Conservation (phyloP, 2,329 filamentous ascomycete species). For the Bipolaris sorokiniana region DNA sequence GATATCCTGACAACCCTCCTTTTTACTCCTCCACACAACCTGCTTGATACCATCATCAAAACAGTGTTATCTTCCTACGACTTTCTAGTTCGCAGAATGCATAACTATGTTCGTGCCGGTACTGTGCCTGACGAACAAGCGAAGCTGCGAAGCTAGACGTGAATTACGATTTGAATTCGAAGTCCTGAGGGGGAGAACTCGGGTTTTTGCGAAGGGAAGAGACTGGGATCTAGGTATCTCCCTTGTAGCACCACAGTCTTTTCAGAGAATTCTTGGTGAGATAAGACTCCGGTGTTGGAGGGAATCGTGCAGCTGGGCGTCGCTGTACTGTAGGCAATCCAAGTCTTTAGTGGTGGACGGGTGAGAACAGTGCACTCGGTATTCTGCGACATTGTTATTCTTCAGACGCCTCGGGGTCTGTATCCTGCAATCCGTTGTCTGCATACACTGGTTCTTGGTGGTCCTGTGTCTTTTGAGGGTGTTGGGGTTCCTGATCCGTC, state of each 20-base stretch:
- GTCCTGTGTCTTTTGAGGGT: too few species aligned
- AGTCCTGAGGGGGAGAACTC: constrained; percentile 28
- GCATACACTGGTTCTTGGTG: too few species aligned
- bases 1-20: neutral
- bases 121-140: constrained; percentile 25
- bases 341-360: neutral
- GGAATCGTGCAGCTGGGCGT: neutral
- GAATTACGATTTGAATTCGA: constrained; percentile 30
- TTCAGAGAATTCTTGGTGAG: constrained; percentile 3
- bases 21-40: neutral
- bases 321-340: neutral
- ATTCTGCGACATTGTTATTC: neutral
- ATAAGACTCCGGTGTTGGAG: constrained; percentile 20
- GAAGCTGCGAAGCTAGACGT: constrained; percentile 22
- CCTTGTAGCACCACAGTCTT: constrained; percentile 20
- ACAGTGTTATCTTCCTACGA: constrained; percentile 1
- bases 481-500: too few species aligned
- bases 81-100: constrained; percentile 9
- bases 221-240: constrained; percentile 10
- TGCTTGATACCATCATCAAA: neutral
- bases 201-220: constrained; percentile 27
- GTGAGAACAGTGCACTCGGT: neutral
- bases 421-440: neutral
- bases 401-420: too few species aligned
- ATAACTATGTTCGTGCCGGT: constrained; percentile 22